Evolutionary conservation across 2,329 filamentous ascomycete species (phyloP).

Genomic region (Fusarium fracticaudum): DNA sequence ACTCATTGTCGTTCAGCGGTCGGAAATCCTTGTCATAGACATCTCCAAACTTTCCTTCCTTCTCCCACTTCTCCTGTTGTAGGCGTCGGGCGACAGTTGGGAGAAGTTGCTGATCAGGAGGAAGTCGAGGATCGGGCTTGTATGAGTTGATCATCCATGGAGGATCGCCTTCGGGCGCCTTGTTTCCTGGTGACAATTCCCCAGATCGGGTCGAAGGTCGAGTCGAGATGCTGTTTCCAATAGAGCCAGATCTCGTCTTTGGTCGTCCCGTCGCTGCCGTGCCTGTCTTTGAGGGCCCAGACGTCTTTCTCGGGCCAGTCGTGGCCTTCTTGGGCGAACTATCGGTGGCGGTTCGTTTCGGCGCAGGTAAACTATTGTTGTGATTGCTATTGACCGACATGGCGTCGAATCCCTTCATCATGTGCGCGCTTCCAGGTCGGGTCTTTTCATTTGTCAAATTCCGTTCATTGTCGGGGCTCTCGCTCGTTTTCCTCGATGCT

Average conservation of each 20-base stretch:
- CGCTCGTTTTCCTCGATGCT: constrained; percentile 71
- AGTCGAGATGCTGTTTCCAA: constrained; percentile 57
- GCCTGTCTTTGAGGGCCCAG: constrained; percentile 54
- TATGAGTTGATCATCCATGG: constrained; percentile 96
- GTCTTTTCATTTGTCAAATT: constrained; percentile 66
- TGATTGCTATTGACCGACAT: constrained; percentile 30
- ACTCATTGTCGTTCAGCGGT: constrained; percentile 76
- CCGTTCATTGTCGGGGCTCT: constrained; percentile 65
- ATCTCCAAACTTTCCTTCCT: constrained; percentile 85
- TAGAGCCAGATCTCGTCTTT: constrained; percentile 69
- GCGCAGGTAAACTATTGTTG: constrained; percentile 36
- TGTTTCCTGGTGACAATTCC: constrained; percentile 59
- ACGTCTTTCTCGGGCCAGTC: constrained; percentile 55
- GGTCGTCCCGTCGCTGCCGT: constrained; percentile 58
- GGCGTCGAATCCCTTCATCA: constrained; percentile 52
- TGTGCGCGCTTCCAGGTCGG: constrained; percentile 76
- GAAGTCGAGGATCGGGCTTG: constrained; percentile 92
- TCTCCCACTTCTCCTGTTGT: constrained; percentile 95
- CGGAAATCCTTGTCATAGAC: constrained; percentile 90
- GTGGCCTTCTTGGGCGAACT: constrained; percentile 63
- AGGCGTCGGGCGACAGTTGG: constrained; percentile 91
- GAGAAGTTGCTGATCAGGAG: constrained; percentile 93
- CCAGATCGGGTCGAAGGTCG: constrained; percentile 72
- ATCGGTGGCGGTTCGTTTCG: constrained; percentile 59
- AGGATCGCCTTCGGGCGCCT: constrained; percentile 90